Conservation (phyloP, 208 protist species). For the Trypanosoma congolense region DNA sequence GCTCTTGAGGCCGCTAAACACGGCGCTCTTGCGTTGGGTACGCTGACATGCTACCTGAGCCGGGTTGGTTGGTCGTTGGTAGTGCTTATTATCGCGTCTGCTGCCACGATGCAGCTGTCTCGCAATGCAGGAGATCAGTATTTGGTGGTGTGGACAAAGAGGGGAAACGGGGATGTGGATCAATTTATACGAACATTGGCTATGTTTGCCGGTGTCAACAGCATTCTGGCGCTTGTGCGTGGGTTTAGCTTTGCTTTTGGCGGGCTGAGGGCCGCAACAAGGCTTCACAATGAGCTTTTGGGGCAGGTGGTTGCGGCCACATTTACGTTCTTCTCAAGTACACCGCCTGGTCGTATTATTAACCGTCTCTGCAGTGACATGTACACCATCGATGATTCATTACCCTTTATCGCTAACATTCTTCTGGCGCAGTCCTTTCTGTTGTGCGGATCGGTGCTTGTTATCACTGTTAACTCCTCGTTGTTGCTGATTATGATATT, state of each 20-base stretch:
- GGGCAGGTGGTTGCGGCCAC: constrained; percentile 35
- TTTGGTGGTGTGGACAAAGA: constrained; percentile 23
- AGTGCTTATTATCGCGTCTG: constrained; percentile 16
- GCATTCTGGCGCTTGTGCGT: constrained; percentile 19
- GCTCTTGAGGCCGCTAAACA: constrained; percentile 1
- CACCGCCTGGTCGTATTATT: constrained; percentile 58
- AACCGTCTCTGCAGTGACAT: constrained; percentile 81
- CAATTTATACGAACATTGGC: constrained; percentile 15
- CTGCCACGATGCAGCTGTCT: constrained; percentile 20
- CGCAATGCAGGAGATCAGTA: constrained; percentile 28
- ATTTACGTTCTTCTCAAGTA: constrained; percentile 50
- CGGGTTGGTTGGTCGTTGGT: constrained; percentile 17
- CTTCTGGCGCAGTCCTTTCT: constrained; percentile 35
- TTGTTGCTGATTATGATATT: constrained; percentile 31
- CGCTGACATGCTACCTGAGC: constrained; percentile 17
- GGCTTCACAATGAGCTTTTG: constrained; percentile 53
- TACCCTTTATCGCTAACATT: constrained; percentile 65
- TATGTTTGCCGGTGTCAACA: constrained; percentile 18
- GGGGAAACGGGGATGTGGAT: constrained; percentile 2
- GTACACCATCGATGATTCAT: constrained; percentile 66
- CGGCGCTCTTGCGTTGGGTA: constrained; percentile 16
- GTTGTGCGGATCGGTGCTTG: constrained; percentile 22
- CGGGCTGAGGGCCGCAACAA: constrained; percentile 27
- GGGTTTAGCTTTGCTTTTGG: constrained; percentile 29
- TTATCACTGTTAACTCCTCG: constrained; percentile 28